Conservation (phyloP, 1,284 basidiomycete species). For the Fomitiporia mediterranea region DNA sequence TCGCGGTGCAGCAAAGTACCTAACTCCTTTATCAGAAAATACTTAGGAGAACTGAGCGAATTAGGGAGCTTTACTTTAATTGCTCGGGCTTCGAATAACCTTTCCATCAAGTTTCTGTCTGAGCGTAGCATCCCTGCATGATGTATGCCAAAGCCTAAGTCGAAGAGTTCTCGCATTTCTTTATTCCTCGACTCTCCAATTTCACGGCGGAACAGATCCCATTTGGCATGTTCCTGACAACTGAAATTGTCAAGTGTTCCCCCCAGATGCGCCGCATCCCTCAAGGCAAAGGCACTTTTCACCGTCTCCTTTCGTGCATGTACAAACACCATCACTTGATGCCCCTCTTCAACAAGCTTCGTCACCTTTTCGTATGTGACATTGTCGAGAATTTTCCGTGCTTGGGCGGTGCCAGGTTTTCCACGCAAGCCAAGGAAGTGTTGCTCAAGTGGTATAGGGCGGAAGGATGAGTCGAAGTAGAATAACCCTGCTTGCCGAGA, state of each 20-base stretch:
- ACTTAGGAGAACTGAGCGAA: background rate
- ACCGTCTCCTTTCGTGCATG: constrained; percentile 99
- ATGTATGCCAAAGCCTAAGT: constrained; percentile 94
- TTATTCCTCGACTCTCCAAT: constrained; percentile 84
- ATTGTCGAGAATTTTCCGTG: constrained; percentile 85
- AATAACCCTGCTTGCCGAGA: constrained; percentile 91
- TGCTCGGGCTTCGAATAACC: constrained; percentile 86
- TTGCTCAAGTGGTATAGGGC: constrained; percentile 95
- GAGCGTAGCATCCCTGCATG: constrained; percentile 97
- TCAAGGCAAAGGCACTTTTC: constrained; percentile 85
- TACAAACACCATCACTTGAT: constrained; percentile 99
- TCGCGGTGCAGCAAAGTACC: constrained; percentile 98
- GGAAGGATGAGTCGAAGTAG: constrained; percentile 97
- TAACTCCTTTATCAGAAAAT: constrained; percentile 31
- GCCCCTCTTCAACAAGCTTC: constrained; percentile 79
- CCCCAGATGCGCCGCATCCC: constrained; percentile 76
- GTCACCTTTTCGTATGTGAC: constrained; percentile 91
- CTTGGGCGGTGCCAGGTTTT: constrained; percentile 73
- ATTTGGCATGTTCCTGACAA: constrained; percentile 76
- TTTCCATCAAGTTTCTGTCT: constrained; percentile 95
- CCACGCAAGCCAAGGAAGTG: constrained; percentile 96
- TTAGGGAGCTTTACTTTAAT: constrained; percentile 68
- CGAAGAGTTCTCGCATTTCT: constrained; percentile 96
- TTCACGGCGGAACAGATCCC: constrained; percentile 70
- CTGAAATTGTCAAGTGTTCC: constrained; percentile 76